phyloP scores from a whole-genome alignment of 108 stramenopile genomes.

The Fragilariopsis cylindrus region DNA sequence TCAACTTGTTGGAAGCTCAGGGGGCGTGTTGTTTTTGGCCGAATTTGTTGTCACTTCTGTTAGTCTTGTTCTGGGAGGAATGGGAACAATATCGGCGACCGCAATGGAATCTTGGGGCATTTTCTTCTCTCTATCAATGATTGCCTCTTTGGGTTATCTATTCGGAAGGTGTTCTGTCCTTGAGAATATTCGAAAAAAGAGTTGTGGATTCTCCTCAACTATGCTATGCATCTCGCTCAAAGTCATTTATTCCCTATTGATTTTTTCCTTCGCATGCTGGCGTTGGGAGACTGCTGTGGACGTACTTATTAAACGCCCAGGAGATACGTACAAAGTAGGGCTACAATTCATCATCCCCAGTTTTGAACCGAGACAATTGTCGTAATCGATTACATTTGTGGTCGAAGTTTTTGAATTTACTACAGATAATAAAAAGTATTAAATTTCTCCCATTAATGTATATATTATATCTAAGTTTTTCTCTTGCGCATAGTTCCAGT shows the following conservation, averaged over 20 bases:
- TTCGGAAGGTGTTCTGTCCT: slow-evolving; percentile 60
- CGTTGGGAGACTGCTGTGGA: slow-evolving; percentile 27
- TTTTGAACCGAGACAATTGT: background rate
- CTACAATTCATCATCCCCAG: background rate
- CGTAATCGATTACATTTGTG: background rate
- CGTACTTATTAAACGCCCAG: slow-evolving; percentile 20
- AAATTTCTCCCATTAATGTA: too few relatives aligned
- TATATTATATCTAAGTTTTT: too few relatives aligned
- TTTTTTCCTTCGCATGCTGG: slow-evolving; percentile 18
- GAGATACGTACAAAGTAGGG: background rate
- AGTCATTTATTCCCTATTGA: slow-evolving; percentile 5
- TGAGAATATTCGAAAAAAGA: slow-evolving; percentile 52
- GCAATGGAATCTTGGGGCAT: slow-evolving; percentile 67
- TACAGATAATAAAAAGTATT: too few relatives aligned
- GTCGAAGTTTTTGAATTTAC: too few relatives aligned
- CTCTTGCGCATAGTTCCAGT: background rate
- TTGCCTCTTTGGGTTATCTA: slow-evolving; percentile 65
- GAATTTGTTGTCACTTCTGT: slow-evolving; percentile 71
- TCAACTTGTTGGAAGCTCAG: slow-evolving; percentile 72
- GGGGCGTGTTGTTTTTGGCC: slow-evolving; percentile 66
- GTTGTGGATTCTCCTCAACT: slow-evolving; percentile 47
- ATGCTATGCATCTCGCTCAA: slow-evolving; percentile 48
- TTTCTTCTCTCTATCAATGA: slow-evolving; percentile 53
- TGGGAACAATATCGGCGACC: slow-evolving; percentile 55
- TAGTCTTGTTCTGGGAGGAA: slow-evolving; percentile 66